These are phyloP conservation scores for Penicillium cosmopolitanum DNA, from an alignment of 495 filamentous ascomycete species.

Conservation along the genomic window DNA sequence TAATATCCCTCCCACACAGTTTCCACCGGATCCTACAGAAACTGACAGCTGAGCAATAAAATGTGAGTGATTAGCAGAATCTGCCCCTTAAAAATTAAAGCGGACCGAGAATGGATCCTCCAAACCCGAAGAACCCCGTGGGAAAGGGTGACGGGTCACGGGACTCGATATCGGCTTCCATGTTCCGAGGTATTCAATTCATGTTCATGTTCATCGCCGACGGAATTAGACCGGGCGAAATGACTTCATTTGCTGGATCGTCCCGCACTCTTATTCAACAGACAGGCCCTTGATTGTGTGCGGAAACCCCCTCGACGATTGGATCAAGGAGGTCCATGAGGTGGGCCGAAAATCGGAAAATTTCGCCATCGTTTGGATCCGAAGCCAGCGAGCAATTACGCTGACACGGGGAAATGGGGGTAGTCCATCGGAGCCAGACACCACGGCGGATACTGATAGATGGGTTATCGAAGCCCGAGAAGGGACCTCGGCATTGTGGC, in stretches of 20 bases:
- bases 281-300: too few relatives aligned
- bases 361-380: slow-evolving; percentile 2
- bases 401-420: slow-evolving; percentile 4
- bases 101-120: slow-evolving; percentile 5
- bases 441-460: slow-evolving; percentile 2
- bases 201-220: slow-evolving; percentile 1
- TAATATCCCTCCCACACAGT: background rate
- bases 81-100: background rate
- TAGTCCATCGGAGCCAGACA: background rate
- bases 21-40: background rate
- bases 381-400: background rate
- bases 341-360: slow-evolving; percentile 15
- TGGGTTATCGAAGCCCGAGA: slow-evolving; percentile 14
- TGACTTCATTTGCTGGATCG: slow-evolving; percentile 8
- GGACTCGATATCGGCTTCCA: slow-evolving; percentile 17
- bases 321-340: background rate
- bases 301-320: background rate
- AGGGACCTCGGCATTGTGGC: slow-evolving; percentile 33
- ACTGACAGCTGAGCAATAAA: background rate
- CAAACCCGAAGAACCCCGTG: slow-evolving; percentile 2
- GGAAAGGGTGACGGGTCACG: slow-evolving; percentile 9
- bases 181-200: slow-evolving; percentile 27
- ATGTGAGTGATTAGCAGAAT: background rate
- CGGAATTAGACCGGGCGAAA: slow-evolving; percentile 26
- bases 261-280: background rate